These are phyloP conservation scores for Eucalyptus guilfoylei DNA, from an alignment of 345 rosid genomes.

Conservation along the genomic window DNA sequence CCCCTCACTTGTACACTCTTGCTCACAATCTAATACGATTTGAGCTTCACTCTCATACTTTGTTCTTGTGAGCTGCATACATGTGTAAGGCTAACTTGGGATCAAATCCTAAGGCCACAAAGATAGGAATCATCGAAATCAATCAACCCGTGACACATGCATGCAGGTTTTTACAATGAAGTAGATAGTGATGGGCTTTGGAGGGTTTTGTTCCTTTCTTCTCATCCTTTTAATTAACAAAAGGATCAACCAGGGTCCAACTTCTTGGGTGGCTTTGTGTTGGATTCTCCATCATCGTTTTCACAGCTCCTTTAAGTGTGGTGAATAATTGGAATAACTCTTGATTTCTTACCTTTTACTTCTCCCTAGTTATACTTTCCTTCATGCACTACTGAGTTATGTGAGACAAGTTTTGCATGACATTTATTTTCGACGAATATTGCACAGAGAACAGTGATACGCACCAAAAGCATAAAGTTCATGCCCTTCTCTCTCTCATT, in stretches of 20 bases:
- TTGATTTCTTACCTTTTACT: not conserved
- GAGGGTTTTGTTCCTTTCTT: conserved; percentile 31
- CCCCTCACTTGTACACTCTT: too few relatives aligned
- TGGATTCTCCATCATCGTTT: conserved; percentile 7
- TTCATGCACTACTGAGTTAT: not conserved
- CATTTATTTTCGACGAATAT: not conserved
- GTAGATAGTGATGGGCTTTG: conserved; percentile 47
- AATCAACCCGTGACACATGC: not conserved
- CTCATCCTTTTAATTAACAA: conserved; percentile 23
- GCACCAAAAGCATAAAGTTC: conserved; percentile 13
- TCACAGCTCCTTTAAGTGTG: conserved; percentile 32
- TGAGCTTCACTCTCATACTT: too few relatives aligned
- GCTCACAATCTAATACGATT: too few relatives aligned
- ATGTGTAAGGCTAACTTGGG: too few relatives aligned
- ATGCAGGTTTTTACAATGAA: conserved; percentile 46
- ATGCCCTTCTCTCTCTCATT: not conserved
- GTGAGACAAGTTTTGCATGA: not conserved
- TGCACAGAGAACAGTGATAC: not conserved
- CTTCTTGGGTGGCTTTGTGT: conserved; percentile 43
- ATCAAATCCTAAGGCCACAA: too few relatives aligned
- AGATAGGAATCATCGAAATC: too few relatives aligned
- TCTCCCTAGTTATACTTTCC: not conserved
- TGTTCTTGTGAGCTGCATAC: too few relatives aligned
- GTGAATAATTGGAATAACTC: not conserved
- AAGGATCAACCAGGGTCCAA: conserved; percentile 8